Percentiles rank a stretch among this genome's conserved stretches.
These are phyloP conservation scores for Misopates orontium DNA, from an alignment of 257 asterid species.

Conservation along the genomic window DNA sequence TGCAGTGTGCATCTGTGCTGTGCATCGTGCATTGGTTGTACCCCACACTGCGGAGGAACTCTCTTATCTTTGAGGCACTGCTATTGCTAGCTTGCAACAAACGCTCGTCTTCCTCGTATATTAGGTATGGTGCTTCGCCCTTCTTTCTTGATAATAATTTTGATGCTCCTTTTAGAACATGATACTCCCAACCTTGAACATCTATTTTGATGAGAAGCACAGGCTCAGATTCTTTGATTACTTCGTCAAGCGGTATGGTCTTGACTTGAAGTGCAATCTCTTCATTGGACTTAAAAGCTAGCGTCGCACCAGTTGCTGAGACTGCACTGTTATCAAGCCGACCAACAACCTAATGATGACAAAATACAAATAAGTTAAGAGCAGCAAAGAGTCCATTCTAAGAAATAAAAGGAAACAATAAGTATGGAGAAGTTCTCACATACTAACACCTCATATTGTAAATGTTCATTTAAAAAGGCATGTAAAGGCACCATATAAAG, in stretches of 20 bases:
- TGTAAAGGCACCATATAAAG: neutral
- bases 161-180: slow-evolving; percentile 86
- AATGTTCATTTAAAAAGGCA: neutral
- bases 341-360: slow-evolving; percentile 68
- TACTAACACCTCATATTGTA: neutral
- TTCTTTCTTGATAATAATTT: slow-evolving; percentile 77
- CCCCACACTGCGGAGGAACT: slow-evolving; percentile 69
- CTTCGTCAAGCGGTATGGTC: slow-evolving; percentile 76
- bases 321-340: slow-evolving; percentile 97
- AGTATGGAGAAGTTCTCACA: no score
- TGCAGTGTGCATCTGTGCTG: slow-evolving; percentile 97
- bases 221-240: slow-evolving; percentile 61
- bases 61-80: slow-evolving; percentile 74
- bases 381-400: neutral
- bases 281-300: slow-evolving; percentile 95
- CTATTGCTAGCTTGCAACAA: slow-evolving; percentile 90
- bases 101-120: slow-evolving; percentile 95
- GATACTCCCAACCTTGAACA: slow-evolving; percentile 99
- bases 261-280: slow-evolving; percentile 79
- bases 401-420: no score
- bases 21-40: slow-evolving; percentile 69
- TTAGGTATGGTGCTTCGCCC: slow-evolving; percentile 90
- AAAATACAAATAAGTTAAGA: slow-evolving; percentile 8
- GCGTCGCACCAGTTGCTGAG: slow-evolving; percentile 86
- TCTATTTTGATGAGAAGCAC: slow-evolving; percentile 86